Base-by-base conservation (phyloP, 306 rosid genomes). In the Rosa lucieae region DNA sequence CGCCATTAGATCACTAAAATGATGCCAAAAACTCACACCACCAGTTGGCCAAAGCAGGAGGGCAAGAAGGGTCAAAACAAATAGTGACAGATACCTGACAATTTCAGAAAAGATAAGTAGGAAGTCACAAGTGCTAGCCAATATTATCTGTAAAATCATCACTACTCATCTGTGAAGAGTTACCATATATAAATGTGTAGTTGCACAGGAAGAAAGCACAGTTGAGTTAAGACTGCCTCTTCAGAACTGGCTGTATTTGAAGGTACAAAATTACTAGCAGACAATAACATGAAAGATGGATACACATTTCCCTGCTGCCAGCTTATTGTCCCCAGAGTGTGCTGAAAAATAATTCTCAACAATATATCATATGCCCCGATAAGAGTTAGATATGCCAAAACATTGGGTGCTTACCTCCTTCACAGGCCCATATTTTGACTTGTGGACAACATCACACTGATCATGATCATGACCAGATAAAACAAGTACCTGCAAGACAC, bases 401-500 rank as follows among this genome's bases (percentile, higher is more conserved):
- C 75, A 78, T 78, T 55, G 75, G 62, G 72, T 76, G 80, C 77
- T 84, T 90, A 90, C 98, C 98, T 93, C 98, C 46, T 69, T 81
- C 72, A 85, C 82, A 17, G 89, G 83, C 80, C 91, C 88, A 74
- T 48, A 72, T 79, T 86, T 82, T 20, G 92, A 77, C 78, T 85
- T 74, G 78, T 88, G 97, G 74, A 82, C 88, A 78, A 90, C 26
- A 1, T 81, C 89, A 88, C 98, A 93, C 77, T 90, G 97, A 82
- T 90, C 98, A 7, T 93, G 98, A 85, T 93, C 98, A 77, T 93
- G 98, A 51, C 97, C 97, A 26, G 97, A 93, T 71, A 93, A 86
- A 85, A 91, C 72, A 67, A 86, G 88, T 70, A 82, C 88, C 97
- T 93, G 92, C 72, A 78, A 72, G 73, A 76, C 81, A 74, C 47